Base-by-base conservation (phyloP, 2,329 filamentous ascomycete species). In the Zasmidium angulare region DNA sequence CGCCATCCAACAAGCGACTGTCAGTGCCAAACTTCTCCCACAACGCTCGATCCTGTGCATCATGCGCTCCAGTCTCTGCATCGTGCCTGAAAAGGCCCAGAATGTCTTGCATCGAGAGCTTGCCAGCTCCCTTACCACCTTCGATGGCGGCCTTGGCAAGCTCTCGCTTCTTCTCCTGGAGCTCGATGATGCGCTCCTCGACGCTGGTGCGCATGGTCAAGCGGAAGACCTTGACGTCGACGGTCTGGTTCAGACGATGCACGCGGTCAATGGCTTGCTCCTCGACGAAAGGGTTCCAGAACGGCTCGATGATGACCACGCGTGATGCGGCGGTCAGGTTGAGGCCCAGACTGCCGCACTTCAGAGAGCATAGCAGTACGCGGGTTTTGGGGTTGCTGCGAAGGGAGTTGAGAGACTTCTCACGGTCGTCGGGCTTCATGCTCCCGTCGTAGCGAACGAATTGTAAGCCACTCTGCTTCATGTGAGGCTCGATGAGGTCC, bases 231-330 rank as follows among this genome's bases (percentile, higher is more conserved):
- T 93, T 86, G 31, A 99, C 95, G 71, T 98, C 93, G 46, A 93
- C 84, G 1, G 91, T 97, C 76, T 99, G 95, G 46, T 96, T 98
- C 55, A 99, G 88, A n/a, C 95, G 91, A 74, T 99, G 95, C 23
- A 99, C 95, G 56, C 95, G 91, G 76, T 99, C 95, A 68, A 99
- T 99, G 51, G 95, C 95, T 81, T 99, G 95, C 75, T 99, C 95
- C 79, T 99, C 95, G 31, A 99, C 91, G 71, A 99, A 99, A 0
- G 67, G 95, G 75, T 99, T 99, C 95, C 95, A 99, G 76, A 99
- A 99, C 0, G 95, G 95, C 75, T 99, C 95, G 47, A 99, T 82
- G 67, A 99, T 96, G 54, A 99, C 87, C 2, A 99, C 95, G 19
- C 95, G 85, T 63, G 89, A 95, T 10, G 95, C 95, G 0, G 93